phyloP scores from a whole-genome alignment of 768 basidiomycete genomes.

The Auriscalpium microsporum region DNA sequence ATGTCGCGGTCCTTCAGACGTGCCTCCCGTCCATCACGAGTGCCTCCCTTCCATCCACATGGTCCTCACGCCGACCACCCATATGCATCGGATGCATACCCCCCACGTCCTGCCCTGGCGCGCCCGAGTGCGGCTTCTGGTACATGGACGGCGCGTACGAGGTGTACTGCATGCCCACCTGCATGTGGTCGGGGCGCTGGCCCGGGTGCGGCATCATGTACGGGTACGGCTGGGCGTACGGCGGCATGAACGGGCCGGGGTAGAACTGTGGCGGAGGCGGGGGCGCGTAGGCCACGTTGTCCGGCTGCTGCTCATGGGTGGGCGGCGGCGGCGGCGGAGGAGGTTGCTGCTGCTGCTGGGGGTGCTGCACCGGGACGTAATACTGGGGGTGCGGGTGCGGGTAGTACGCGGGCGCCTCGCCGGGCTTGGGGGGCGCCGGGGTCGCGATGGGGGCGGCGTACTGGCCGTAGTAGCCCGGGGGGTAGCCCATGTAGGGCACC shows the following conservation, averaged over 20 bases:
- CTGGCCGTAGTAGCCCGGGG: conserved; percentile 47
- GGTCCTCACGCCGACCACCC: conserved; percentile 13
- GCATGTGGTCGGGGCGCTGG: conserved; percentile 23
- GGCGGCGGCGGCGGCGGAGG: conserved; percentile 28
- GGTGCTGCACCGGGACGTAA: conserved; percentile 31
- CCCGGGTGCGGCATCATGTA: conserved; percentile 33
- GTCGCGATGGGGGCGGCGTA: conserved; percentile 32
- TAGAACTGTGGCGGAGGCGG: conserved; percentile 34
- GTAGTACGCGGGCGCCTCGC: conserved; percentile 42
- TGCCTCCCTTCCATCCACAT: conserved; percentile 9
- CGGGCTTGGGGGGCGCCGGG: conserved; percentile 38
- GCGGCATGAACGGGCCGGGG: conserved; percentile 39
- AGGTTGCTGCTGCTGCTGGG: conserved; percentile 30
- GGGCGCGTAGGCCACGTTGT: conserved; percentile 22
- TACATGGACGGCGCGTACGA: conserved; percentile 34
- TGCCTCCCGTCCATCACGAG: conserved; percentile 11
- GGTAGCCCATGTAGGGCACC: conserved; percentile 48
- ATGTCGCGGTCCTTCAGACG: not conserved
- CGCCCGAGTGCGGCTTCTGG: conserved; percentile 30
- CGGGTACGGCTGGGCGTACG: conserved; percentile 37
- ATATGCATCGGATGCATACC: conserved; percentile 4
- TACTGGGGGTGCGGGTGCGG: conserved; percentile 43
- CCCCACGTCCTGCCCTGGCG: conserved; percentile 19
- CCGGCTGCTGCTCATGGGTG: conserved; percentile 17
- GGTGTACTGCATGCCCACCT: conserved; percentile 16